A percentile compares a stretch with the other conserved stretches of the same genome.
These are phyloP conservation scores for Melocanna baccifera DNA, from an alignment of 176 grass and related monocot species.

Conservation along the genomic window DNA sequence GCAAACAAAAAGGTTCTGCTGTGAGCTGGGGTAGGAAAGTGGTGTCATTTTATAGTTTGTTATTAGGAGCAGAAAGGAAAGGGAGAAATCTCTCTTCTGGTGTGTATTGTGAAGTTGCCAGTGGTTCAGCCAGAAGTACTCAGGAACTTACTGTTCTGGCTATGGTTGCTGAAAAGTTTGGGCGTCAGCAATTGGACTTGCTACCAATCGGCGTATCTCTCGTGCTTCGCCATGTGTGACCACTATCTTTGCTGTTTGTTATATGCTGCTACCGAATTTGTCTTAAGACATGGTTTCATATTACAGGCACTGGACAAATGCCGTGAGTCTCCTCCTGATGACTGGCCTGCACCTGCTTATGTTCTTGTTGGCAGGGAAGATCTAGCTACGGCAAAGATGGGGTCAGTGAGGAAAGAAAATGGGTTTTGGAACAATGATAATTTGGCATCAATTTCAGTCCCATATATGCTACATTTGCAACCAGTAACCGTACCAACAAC, in stretches of 20 bases:
- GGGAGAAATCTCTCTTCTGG: constrained; percentile 74
- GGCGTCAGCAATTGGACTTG: constrained; percentile 73
- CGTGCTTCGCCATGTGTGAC: constrained; percentile 80
- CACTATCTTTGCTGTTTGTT: constrained; percentile 13
- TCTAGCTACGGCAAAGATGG: constrained; percentile 59
- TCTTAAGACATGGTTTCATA: constrained; percentile 34
- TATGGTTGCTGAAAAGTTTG: constrained; percentile 95
- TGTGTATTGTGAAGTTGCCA: constrained; percentile 87
- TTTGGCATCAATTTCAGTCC: constrained; percentile 78
- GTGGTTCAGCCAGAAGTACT: constrained; percentile 65
- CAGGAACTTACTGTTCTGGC: constrained; percentile 83
- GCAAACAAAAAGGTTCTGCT: constrained; percentile 60
- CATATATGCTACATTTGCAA: constrained; percentile 96
- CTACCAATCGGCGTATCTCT: constrained; percentile 91
- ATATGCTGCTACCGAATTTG: constrained; percentile 24
- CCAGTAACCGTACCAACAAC: constrained; percentile 72
- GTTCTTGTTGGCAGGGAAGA: constrained; percentile 91
- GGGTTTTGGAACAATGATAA: constrained; percentile 54
- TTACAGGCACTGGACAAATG: constrained; percentile 89
- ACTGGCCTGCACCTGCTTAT: constrained; percentile 86
- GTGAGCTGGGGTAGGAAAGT: constrained; percentile 87
- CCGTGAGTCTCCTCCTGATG: constrained; percentile 77
- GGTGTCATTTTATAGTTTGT: constrained; percentile 83
- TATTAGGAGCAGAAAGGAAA: constrained; percentile 83
- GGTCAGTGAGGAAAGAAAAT: constrained; percentile 54